Evolutionary conservation across 1,284 basidiomycete species (phyloP).

Genomic region (Moesziomyces parantarcticus): DNA sequence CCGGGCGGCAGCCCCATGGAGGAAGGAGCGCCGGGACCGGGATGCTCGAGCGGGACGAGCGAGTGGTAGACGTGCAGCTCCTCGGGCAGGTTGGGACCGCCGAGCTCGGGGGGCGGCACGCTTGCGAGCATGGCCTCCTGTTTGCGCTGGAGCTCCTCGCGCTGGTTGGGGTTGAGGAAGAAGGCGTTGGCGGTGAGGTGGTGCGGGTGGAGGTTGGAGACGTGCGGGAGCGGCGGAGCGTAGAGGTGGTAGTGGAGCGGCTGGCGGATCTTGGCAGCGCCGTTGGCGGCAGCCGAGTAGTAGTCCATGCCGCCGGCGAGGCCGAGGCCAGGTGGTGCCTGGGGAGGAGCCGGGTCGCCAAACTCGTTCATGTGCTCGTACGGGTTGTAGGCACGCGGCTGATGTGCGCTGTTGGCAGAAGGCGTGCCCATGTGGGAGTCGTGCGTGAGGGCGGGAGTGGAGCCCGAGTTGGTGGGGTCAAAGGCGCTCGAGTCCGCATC

Average conservation of each 20-base stretch:
- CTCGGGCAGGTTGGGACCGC: conserved; percentile 78
- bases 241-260: conserved; percentile 91
- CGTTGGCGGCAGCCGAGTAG: conserved; percentile 36
- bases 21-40: conserved; percentile 37
- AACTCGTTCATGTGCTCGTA: conserved; percentile 62
- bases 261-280: conserved; percentile 51
- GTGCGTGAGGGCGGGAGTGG: conserved; percentile 9
- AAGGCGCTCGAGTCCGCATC: conserved; percentile 28
- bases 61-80: conserved; percentile 92
- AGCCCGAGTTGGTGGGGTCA: conserved; percentile 18
- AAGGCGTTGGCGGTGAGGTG: conserved; percentile 70
- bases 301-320: conserved; percentile 46
- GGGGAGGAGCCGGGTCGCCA: conserved; percentile 43
- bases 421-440: conserved; percentile 26
- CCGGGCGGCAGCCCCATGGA: conserved; percentile 38
- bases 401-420: conserved; percentile 10
- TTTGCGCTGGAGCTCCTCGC: conserved; percentile 82
- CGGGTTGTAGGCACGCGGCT: conserved; percentile 48
- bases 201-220: conserved; percentile 70
- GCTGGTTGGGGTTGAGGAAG: conserved; percentile 79
- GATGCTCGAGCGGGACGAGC: conserved; percentile 79
- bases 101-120: conserved; percentile 58
- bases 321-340: conserved; percentile 39
- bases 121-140: conserved; percentile 78
- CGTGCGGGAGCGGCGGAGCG: conserved; percentile 74